Percentiles rank a stretch among this genome's conserved stretches.
These are phyloP conservation scores for Rhododendron ferrugineum DNA, from an alignment of 148 eudicot species.

Conservation along the genomic window DNA sequence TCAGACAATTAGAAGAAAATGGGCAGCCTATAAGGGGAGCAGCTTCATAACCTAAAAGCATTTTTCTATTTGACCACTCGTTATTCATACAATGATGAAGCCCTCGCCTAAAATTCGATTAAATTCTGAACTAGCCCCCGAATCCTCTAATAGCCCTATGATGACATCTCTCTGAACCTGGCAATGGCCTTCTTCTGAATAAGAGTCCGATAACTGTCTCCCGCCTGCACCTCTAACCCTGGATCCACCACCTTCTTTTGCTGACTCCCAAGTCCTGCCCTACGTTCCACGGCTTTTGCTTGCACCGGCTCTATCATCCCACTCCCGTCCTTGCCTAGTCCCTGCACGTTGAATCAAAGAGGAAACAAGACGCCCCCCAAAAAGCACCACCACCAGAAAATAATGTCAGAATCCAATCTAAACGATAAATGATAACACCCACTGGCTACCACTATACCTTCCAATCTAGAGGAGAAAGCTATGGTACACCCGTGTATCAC, in stretches of 20 bases:
- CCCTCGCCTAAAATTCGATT: not conserved
- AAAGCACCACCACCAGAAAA: slow-evolving; percentile 34
- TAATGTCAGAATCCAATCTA: slow-evolving; percentile 32
- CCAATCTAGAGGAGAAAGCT: not conserved
- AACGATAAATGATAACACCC: not conserved
- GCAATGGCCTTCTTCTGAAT: slow-evolving; percentile 97
- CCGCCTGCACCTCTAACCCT: slow-evolving; percentile 80
- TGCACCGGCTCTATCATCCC: slow-evolving; percentile 97
- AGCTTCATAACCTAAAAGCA: not conserved
- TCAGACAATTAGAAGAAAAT: not conserved
- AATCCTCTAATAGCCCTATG: slow-evolving; percentile 16
- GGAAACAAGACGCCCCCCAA: slow-evolving; percentile 15
- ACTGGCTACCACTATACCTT: slow-evolving; percentile 3
- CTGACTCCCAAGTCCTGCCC: slow-evolving; percentile 94
- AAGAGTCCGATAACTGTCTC: slow-evolving; percentile 89
- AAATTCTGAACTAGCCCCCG: not conserved
- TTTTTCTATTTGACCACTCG: not conserved
- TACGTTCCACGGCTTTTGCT: slow-evolving; percentile 64
- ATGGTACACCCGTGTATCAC: not conserved
- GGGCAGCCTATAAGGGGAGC: not conserved
- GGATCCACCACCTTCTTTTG: slow-evolving; percentile 69
- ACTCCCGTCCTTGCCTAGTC: slow-evolving; percentile 93
- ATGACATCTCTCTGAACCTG: slow-evolving; percentile 72
- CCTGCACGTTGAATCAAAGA: slow-evolving; percentile 43
- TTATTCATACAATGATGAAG: not conserved